Evolutionary conservation across 2,329 filamentous ascomycete genomes (phyloP), one percentile per base, ranked within the genome.

Genomic region (Ilyonectria mors-panacis): DNA sequence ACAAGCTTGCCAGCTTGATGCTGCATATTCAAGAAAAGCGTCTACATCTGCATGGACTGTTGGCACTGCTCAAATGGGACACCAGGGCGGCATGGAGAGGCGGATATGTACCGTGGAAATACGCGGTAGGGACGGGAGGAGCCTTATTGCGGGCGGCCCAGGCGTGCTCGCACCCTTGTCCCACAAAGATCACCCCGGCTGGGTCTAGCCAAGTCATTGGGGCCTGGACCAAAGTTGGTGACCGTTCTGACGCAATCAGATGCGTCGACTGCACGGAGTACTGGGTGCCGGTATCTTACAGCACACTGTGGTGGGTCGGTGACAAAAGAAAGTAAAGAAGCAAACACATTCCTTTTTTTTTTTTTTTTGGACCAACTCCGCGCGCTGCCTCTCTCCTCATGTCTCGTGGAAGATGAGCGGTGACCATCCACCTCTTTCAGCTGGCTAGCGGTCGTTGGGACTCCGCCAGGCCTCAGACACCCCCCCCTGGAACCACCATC

Each of bases 111-210:
- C 55, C 53, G 68, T 69, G 67, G 71, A 73, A 61, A 63, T 59
- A 65, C 70, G 72, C 72, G 75, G 77, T 71, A 74, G 75, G 71
- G 74, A 77, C 78, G 78, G 78, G 78, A 79, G 70, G 77, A 79
- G 75, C 78, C 78, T 79, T 79, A 73, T 75, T 73, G 70, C 70
- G 74, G 75, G 66, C 70, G 70, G 72, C 63, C 67, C 63, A 68
- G 70, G 59, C 70, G 73, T 71, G 66, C 59, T 68, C 54, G 67
- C 10, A 64, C 51, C 66, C 63, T 63, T 66, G 59, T 63, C 56
- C 63, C 19, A 60, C 51, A 55, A 59, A 28, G 30, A 47, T 57
- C 44, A 45, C 51, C 66, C 62, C 28, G 58, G 58, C n/a, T 58
- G 19, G 53, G 60, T 33, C 55, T 30, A 60, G 33, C 50, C 59